Base-by-base conservation (phyloP, 2,329 filamentous ascomycete species). In the Pleurostoma richardsiae region DNA sequence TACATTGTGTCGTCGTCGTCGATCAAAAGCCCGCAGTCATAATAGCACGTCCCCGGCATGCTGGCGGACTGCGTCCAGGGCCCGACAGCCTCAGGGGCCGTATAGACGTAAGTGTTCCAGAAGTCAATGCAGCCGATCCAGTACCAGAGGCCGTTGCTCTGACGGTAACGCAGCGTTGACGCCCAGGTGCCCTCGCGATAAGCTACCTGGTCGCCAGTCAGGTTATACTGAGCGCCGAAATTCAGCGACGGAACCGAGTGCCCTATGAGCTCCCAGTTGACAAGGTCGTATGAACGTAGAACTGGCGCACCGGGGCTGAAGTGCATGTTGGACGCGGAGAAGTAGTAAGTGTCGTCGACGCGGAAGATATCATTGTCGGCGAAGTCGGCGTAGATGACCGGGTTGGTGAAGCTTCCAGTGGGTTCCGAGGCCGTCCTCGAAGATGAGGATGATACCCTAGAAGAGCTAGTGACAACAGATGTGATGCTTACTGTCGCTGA, bases 1-100 rank as follows among this genome's bases (percentile, higher is more conserved):
- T 82, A 83, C 68, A 82, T 76, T 1, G 70, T 76, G 47, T 81
- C 79, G 30, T 82, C 70, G 28, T 79, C 74, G 43, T 82, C 79
- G 31, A 83, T 70, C n/a, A 82, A 57, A 0, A 83, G 58, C 0
- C 80, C 77, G 19, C 65, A 70, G 56, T 83, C 79, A 52, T 83
- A 83, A 54, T 77, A 80, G 58, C 78, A 83, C 1, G 57, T 66
- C 1, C 60, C 63, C 5, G 60, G 59, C 11, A 70, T 59, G 6
- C 57, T 66, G 2, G 59, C 63, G 36, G 55, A 51, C 41, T 68
- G 61, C 8, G 50, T 65, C 73, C 73, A 78, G 0, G 71, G 70
- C 0, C 70, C 72, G 2, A 62, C 61, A 4, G 64, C 64, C 7
- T 60, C 58, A 4, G 60, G 43, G 0, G 77, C 67, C 0, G 76